Evolutionary conservation across 768 basidiomycete genomes (phyloP), one percentile per base, ranked within the genome.

Genomic region (Trametopsis cervina): DNA sequence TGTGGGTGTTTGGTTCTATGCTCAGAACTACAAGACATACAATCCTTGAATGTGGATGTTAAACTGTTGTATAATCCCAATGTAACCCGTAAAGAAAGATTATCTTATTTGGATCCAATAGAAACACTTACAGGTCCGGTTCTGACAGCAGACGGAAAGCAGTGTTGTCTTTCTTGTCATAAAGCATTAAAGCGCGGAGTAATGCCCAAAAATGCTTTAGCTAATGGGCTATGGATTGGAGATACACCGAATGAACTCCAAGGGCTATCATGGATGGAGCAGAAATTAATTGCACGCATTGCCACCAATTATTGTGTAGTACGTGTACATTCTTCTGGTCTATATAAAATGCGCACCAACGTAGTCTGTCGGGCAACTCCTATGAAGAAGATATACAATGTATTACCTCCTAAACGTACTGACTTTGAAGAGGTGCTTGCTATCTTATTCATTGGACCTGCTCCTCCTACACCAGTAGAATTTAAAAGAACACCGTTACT

Each of bases 211-310:
- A 18, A 17, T 24, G 55, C 67, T 0, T 43, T 71, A 4, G 66
- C 67, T 0, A 68, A 66, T 55, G 61, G 64, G 1, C 36, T 68
- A 1, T 70, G 69, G 69, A 7, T 73, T 0, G 70, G 71, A 0
- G 42, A 60, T 2, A 59, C 69, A 1, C 70, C 67, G 2, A 7
- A 25, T 4, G 57, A 53, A 10, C 41, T 73, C 1, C 23, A 56
- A 26, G 38, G 51, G 2, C 49, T 72, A 1, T 60, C 37, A 3
- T 68, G 60, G 42, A 54, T 57, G 0, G 70, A 73, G 47, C 58
- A 64, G 22, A 48, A 62, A 22, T 42, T 67, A 0, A 49, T 69
- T 4, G 50, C 67, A 0, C 40, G 54, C 13, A 57, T 60, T 9
- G 17, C 13, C 2, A 20, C 33, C 6, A 57, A 57, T 35, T 44